phyloP scores from a whole-genome alignment of 2,329 filamentous ascomycete species.

The Celoporthe dispersa region DNA sequence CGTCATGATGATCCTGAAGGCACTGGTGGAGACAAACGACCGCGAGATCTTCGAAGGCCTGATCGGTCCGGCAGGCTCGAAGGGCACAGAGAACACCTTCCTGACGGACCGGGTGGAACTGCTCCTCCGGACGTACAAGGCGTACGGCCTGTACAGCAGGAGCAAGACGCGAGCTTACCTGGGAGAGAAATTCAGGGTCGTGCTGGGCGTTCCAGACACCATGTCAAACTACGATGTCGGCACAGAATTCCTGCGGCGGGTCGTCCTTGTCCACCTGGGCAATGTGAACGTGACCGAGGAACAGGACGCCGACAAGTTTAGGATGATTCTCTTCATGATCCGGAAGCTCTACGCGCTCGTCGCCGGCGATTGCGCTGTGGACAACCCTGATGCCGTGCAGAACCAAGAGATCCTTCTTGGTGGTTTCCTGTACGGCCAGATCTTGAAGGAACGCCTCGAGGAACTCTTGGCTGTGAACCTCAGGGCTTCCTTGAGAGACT shows the following conservation, averaged over 20 bases:
- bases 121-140: slow-evolving; percentile 89
- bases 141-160: slow-evolving; percentile 81
- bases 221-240: slow-evolving; percentile 88
- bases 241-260: slow-evolving; percentile 85
- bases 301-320: slow-evolving; percentile 91
- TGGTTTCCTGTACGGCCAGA: slow-evolving; percentile 92
- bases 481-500: slow-evolving; percentile 59
- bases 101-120: slow-evolving; percentile 93
- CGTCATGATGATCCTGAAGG: slow-evolving; percentile 95
- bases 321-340: slow-evolving; percentile 93
- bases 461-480: slow-evolving; percentile 73
- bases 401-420: slow-evolving; percentile 95
- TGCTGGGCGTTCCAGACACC: slow-evolving; percentile 81
- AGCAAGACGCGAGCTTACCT: slow-evolving; percentile 83
- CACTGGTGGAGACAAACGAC: slow-evolving; percentile 93
- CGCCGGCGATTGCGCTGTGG: slow-evolving; percentile 87
- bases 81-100: slow-evolving; percentile 85
- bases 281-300: slow-evolving; percentile 81
- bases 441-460: slow-evolving; percentile 91
- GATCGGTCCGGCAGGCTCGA: slow-evolving; percentile 76
- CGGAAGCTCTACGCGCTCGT: slow-evolving; percentile 93
- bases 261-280: slow-evolving; percentile 90
- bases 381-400: slow-evolving; percentile 96
- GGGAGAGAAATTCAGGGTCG: slow-evolving; percentile 87
- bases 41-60: slow-evolving; percentile 95